Evolutionary conservation across 768 basidiomycete genomes (phyloP), one percentile per base, ranked within the genome.

Genomic region (Tricholoma sp.): DNA sequence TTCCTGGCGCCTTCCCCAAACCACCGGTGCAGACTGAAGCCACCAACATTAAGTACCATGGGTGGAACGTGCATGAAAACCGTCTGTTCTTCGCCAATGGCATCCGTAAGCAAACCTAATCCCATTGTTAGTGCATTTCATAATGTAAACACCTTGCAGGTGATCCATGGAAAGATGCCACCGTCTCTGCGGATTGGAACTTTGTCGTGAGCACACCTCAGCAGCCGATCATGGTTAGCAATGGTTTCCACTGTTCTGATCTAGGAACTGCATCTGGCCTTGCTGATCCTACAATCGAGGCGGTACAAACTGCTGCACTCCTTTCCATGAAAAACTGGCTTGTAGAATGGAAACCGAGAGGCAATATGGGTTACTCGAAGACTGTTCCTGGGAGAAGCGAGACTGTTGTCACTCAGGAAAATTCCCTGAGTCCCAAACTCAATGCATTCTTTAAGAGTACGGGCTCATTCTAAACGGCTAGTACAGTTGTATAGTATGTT

Each of bases 221-320:
- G 0, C 85, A 85, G 62, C 83, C 84, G 0, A 83, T 89, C 54
- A 78, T 73, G 14, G 66, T 81, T 11, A 72, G 82, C 22, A 78
- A 85, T 59, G 88, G 84, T 0, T 89, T 85, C 77, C 88, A 89
- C 62, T 79, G 79, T 64, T 83, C 86, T 16, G 87, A 89, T 63
- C 65, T 91, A 49, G 45, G 71, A 54, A 68, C 72, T 0, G 37
- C 59, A 21, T 72, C 73, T 39, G 82, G 76, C 1, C 19, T 60
- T 4, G 75, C 74, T 5, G 85, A 88, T 59, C 59, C 76, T 16
- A 82, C 81, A 1, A 72, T 88, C 39, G 64, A 67, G 4, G 71
- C 74, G 0, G 84, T 88, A 8, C 86, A 88, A 64, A 61, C 68
- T 35, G 68, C 81, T 39, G 84, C 71, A 0, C 69, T 89, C 19